These are phyloP conservation scores for Coemansia sp. DNA, from an alignment of 192 early-diverging fungal species.

Conservation along the genomic window DNA sequence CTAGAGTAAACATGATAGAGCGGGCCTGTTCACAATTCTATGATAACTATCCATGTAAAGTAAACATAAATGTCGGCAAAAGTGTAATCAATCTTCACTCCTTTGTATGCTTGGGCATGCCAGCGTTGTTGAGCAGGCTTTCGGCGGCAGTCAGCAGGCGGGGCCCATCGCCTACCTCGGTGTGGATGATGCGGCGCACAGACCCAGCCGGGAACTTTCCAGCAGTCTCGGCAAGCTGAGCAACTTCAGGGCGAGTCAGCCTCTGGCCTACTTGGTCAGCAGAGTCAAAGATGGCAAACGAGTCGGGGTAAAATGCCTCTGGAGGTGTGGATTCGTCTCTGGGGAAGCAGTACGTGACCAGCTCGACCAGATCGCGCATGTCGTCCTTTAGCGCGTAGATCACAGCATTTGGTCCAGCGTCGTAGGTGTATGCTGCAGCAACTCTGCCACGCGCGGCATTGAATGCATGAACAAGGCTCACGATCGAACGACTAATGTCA, in stretches of 20 bases:
- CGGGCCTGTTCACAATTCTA: too few species aligned
- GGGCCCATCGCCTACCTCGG: conserved; percentile 92
- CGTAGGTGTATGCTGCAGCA: conserved; percentile 96
- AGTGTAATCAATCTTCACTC: background rate
- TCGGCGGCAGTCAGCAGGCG: conserved; percentile 56
- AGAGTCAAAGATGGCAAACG: conserved; percentile 57
- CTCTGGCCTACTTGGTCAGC: conserved; percentile 53
- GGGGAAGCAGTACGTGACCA: conserved; percentile 89
- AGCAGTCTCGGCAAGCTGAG: conserved; percentile 26
- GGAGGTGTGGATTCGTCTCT: conserved; percentile 28
- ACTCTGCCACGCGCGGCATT: conserved; percentile 59
- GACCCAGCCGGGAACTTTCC: conserved; percentile 62
- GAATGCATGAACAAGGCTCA: conserved; percentile 81
- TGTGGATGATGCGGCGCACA: conserved; percentile 88
- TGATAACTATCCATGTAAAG: too few species aligned
- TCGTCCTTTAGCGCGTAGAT: conserved; percentile 84
- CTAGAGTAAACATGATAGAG: conserved; percentile 24
- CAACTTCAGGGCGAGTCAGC: conserved; percentile 15
- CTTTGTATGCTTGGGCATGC: conserved; percentile 45
- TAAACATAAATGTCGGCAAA: background rate
- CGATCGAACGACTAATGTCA: conserved; percentile 89
- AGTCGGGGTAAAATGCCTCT: conserved; percentile 59
- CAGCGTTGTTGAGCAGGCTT: conserved; percentile 41
- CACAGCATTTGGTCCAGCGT: conserved; percentile 98
- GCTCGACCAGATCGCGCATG: conserved; percentile 80